Evolutionary conservation across 306 rosid species (phyloP).

Genomic region (Fragaria ananassa): DNA sequence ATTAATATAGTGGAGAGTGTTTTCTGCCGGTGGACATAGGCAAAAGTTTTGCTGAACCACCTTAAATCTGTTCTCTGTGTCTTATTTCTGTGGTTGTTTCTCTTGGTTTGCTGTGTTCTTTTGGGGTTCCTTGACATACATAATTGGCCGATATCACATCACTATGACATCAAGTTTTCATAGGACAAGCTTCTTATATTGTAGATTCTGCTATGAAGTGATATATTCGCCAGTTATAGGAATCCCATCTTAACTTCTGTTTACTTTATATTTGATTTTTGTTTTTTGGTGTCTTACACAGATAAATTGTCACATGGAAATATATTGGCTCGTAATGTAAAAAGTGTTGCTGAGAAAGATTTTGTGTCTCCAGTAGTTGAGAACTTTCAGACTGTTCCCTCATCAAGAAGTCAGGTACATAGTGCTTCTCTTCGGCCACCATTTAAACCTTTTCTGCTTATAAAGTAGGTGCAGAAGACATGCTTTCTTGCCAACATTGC

Average conservation of each 20-base stretch:
- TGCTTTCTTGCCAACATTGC: background rate
- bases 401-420: constrained; percentile 55
- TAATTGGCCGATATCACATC: no score
- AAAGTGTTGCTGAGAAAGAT: constrained; percentile 32
- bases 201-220: background rate
- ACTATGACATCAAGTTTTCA: background rate
- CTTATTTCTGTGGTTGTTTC: no score
- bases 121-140: no score
- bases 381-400: constrained; percentile 36
- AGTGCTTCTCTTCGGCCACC: constrained; percentile 5
- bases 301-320: constrained; percentile 28
- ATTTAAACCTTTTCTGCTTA: background rate
- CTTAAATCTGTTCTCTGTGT: no score
- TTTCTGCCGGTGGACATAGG: no score
- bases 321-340: constrained; percentile 13
- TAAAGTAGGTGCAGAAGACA: background rate
- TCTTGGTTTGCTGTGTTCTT: no score
- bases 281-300: constrained; percentile 6
- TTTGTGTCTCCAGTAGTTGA: constrained; percentile 29
- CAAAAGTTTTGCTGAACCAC: no score
- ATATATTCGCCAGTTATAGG: background rate
- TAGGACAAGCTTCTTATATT: background rate
- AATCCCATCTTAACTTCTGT: background rate
- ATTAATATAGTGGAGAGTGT: no score
- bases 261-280: constrained; percentile 8